phyloP scores from a whole-genome alignment of 2,329 filamentous ascomycete species.

The Talaromyces sp. region DNA sequence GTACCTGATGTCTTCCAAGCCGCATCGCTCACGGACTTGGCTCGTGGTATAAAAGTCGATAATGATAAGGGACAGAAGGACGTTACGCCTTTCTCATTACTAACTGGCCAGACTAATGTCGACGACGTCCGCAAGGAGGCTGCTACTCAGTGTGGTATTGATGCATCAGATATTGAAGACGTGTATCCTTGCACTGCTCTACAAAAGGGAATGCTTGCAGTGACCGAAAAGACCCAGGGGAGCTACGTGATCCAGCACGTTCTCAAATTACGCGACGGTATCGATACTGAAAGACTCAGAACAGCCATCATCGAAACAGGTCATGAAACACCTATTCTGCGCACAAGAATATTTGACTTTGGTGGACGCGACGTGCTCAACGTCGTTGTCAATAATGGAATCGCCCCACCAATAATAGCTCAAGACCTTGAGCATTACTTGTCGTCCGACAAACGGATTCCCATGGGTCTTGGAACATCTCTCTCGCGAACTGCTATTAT shows the following conservation, averaged over 20 bases:
- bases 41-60: background rate
- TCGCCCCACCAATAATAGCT: background rate
- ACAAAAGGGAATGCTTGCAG: conserved; percentile 41
- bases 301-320: background rate
- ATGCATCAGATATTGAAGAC: background rate
- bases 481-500: conserved; percentile 33
- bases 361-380: background rate
- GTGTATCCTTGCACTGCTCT: conserved; percentile 39
- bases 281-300: background rate
- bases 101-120: background rate
- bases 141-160: background rate
- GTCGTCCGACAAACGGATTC: background rate
- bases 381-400: background rate
- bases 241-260: background rate
- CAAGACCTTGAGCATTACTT: background rate
- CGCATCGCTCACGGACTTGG: conserved; percentile 1
- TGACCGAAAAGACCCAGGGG: conserved; percentile 42
- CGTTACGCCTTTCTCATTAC: conserved; percentile 1
- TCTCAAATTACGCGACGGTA: background rate
- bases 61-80: background rate
- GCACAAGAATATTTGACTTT: conserved; percentile 5
- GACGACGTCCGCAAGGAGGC: conserved; percentile 5
- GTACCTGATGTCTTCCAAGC: conserved; percentile 4
- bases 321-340: background rate
- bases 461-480: conserved; percentile 29